phyloP scores from a whole-genome alignment of 108 stramenopile species.

The Nitzschia sp. region DNA sequence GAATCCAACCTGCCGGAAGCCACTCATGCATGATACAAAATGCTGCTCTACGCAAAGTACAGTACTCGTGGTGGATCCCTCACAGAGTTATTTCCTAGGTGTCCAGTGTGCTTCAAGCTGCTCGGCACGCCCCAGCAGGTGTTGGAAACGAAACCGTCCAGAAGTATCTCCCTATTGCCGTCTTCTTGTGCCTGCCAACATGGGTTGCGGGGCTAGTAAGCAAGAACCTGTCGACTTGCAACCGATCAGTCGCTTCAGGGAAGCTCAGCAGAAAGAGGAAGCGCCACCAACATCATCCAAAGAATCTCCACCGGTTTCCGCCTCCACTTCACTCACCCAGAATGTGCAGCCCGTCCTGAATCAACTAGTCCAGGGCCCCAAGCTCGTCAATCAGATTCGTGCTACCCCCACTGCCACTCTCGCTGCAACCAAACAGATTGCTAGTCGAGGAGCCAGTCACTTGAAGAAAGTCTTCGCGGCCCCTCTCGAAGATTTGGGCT shows the following conservation, averaged over 20 bases:
- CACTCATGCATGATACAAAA: too few species aligned
- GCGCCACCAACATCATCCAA: neutral
- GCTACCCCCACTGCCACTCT: constrained; percentile 7
- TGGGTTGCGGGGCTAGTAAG: constrained; percentile 13
- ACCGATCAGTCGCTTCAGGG: neutral
- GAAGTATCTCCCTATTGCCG: too few species aligned
- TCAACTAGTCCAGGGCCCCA: constrained; percentile 12
- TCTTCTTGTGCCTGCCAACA: neutral
- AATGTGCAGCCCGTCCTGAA: constrained; percentile 28
- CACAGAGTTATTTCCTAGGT: too few species aligned
- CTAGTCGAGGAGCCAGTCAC: constrained; percentile 23
- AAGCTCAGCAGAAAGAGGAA: neutral
- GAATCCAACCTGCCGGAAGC: too few species aligned
- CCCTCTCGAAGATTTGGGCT: constrained; percentile 35
- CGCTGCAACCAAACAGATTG: constrained; percentile 6
- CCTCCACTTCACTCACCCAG: constrained; percentile 2
- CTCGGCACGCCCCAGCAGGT: too few species aligned
- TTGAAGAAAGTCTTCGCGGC: constrained; percentile 52
- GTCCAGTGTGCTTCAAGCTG: too few species aligned
- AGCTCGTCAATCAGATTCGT: constrained; percentile 19
- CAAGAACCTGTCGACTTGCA: neutral
- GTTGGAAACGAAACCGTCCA: too few species aligned
- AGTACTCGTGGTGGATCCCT: too few species aligned
- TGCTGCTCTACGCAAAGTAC: too few species aligned
- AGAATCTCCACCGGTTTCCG: neutral